Conservation (phyloP, 2,329 filamentous ascomycete genomes). For the Aspergillus viridinutans region DNA sequence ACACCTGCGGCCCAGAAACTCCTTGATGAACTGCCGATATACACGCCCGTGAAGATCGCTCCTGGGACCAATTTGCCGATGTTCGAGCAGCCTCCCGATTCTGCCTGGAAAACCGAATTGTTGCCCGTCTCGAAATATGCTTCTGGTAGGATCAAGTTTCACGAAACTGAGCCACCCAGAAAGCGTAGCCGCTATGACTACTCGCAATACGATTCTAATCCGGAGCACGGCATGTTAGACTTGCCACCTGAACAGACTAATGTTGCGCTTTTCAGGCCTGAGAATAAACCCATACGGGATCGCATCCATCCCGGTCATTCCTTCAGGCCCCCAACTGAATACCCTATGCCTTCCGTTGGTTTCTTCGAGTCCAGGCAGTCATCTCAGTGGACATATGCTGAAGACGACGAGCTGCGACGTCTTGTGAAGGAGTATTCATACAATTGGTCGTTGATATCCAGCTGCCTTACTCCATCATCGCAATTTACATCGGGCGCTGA, state of each 20-base stretch:
- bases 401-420: constrained; percentile 83
- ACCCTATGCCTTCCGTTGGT: constrained; percentile 79
- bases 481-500: constrained; percentile 80
- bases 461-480: constrained; percentile 69
- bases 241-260: constrained; percentile 66
- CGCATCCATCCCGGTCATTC: constrained; percentile 86
- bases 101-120: constrained; percentile 69
- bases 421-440: constrained; percentile 91
- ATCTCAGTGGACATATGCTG: constrained; percentile 85
- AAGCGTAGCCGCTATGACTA: constrained; percentile 85
- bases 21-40: constrained; percentile 76
- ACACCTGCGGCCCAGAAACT: constrained; percentile 73
- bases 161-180: constrained; percentile 59
- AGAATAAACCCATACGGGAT: constrained; percentile 85
- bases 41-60: constrained; percentile 56
- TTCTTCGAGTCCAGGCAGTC: constrained; percentile 86
- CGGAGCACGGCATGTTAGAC: constrained; percentile 49
- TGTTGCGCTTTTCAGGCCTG: constrained; percentile 82
- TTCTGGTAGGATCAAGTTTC: constrained; percentile 71
- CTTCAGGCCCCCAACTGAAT: constrained; percentile 88
- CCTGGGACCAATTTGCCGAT: constrained; percentile 55
- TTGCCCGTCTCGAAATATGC: constrained; percentile 84
- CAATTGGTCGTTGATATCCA: constrained; percentile 94
- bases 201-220: constrained; percentile 65
- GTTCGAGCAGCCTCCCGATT: constrained; percentile 63